Percentiles rank a stretch among this genome's conserved stretches.
Evolutionary conservation across 805 yeast species (phyloP).

Genomic region (Zygoascus flipseniorum): DNA sequence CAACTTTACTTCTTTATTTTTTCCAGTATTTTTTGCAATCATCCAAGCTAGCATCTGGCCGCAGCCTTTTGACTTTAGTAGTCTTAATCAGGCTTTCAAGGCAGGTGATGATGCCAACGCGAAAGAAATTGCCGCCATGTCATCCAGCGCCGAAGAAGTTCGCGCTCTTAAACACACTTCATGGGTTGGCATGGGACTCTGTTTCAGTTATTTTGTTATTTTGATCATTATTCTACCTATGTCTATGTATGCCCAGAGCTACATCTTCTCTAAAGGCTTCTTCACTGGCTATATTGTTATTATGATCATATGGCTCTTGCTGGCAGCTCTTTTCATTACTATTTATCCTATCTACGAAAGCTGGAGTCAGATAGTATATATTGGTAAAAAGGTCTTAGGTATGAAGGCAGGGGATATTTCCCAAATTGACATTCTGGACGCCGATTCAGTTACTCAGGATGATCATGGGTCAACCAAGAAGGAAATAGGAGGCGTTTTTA

Average conservation of each 20-base stretch:
- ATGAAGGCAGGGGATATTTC: not conserved
- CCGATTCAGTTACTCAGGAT: too few species aligned
- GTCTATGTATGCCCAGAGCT: slow-evolving; percentile 82
- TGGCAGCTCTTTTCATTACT: slow-evolving; percentile 42
- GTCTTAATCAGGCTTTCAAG: slow-evolving; percentile 42
- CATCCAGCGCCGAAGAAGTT: slow-evolving; percentile 38
- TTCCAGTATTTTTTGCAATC: slow-evolving; percentile 16
- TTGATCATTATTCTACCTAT: slow-evolving; percentile 77
- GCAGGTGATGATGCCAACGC: slow-evolving; percentile 30
- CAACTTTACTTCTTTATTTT: slow-evolving; percentile 23
- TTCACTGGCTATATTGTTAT: slow-evolving; percentile 87
- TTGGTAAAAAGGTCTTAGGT: not conserved
- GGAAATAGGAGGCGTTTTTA: too few species aligned
- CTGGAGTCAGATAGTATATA: slow-evolving; percentile 28
- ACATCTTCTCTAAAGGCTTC: slow-evolving; percentile 63
- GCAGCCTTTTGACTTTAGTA: slow-evolving; percentile 37
- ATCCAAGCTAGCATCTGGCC: slow-evolving; percentile 22
- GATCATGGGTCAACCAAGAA: too few species aligned
- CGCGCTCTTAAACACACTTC: slow-evolving; percentile 44
- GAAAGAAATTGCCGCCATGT: slow-evolving; percentile 20
- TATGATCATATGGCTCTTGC: slow-evolving; percentile 71
- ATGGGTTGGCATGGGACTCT: slow-evolving; percentile 51
- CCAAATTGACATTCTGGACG: too few species aligned
- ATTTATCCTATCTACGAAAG: slow-evolving; percentile 71
- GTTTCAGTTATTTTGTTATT: slow-evolving; percentile 43